These are phyloP conservation scores for Neurospora crassa DNA, from an alignment of 2,329 filamentous ascomycete species.

Conservation along the genomic window DNA sequence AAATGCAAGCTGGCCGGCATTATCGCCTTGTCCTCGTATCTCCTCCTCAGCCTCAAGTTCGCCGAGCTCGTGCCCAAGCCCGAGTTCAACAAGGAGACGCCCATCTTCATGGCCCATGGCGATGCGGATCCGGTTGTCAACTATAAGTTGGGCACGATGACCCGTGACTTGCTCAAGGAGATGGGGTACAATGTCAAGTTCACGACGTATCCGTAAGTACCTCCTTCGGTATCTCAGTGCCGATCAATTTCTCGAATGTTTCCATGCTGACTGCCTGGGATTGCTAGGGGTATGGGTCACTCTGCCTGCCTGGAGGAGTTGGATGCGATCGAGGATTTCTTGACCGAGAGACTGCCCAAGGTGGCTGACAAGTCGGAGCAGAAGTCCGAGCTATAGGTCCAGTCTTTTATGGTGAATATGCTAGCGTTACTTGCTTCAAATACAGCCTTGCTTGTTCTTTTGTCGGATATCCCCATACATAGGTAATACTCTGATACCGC, in stretches of 20 bases:
- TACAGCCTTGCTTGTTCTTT: neutral
- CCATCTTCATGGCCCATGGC: slow-evolving; percentile 88
- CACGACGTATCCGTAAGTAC: slow-evolving; percentile 61
- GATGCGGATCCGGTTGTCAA: slow-evolving; percentile 63
- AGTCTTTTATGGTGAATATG: neutral
- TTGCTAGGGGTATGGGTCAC: slow-evolving; percentile 57
- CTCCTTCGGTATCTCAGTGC: neutral
- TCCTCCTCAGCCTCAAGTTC: slow-evolving; percentile 52
- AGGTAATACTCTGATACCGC: neutral
- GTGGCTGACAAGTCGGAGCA: slow-evolving; percentile 26
- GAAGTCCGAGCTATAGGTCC: slow-evolving; percentile 9
- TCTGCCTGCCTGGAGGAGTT: slow-evolving; percentile 71
- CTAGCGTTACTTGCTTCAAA: neutral
- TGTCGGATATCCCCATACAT: neutral
- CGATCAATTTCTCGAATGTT: neutral
- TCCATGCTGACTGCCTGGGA: slow-evolving; percentile 2
- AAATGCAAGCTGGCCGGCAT: slow-evolving; percentile 73
- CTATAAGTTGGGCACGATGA: slow-evolving; percentile 57
- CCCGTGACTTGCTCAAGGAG: slow-evolving; percentile 55
- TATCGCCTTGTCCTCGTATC: slow-evolving; percentile 73
- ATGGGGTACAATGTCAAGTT: slow-evolving; percentile 67
- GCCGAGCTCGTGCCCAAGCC: slow-evolving; percentile 28
- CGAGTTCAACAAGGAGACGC: slow-evolving; percentile 61
- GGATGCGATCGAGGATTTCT: slow-evolving; percentile 62
- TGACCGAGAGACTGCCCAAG: slow-evolving; percentile 37